phyloP scores from a whole-genome alignment of 2,329 filamentous ascomycete species.

The Aspergillus pseudotamarii region DNA sequence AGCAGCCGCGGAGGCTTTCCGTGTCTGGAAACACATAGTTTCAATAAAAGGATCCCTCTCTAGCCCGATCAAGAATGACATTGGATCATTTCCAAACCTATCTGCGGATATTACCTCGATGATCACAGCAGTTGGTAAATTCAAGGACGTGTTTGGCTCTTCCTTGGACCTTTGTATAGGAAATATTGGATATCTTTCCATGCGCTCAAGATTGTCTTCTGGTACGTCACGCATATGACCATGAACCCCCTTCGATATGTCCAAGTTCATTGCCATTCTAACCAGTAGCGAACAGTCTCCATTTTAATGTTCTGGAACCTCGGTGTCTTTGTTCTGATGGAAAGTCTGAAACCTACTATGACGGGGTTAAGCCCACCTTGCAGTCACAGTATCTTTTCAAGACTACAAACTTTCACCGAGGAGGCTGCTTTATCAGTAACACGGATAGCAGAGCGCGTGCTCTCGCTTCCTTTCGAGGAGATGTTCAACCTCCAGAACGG shows the following conservation, averaged over 20 bases:
- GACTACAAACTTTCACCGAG: conserved; percentile 9
- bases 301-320: conserved; percentile 25
- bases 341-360: conserved; percentile 12
- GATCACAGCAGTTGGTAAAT: conserved; percentile 4
- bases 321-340: conserved; percentile 21
- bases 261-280: neutral
- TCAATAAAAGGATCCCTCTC: conserved; percentile 10
- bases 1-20: conserved; percentile 19
- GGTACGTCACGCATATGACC: conserved; percentile 8
- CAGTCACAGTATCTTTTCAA: neutral
- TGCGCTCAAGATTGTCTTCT: conserved; percentile 18
- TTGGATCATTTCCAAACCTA: too few species aligned
- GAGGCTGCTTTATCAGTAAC: conserved; percentile 16
- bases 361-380: neutral
- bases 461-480: conserved; percentile 17
- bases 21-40: conserved; percentile 21
- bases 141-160: conserved; percentile 15
- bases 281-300: conserved; percentile 15
- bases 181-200: conserved; percentile 14
- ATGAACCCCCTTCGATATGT: rapidly evolving
- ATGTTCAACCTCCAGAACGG: conserved; percentile 26
- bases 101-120: neutral
- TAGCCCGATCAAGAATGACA: neutral
- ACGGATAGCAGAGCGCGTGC: conserved; percentile 15
- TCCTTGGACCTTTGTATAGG: conserved; percentile 18